Conservation (phyloP, 2,329 filamentous ascomycete species). For the Sclerotinia sclerotiorum region DNA sequence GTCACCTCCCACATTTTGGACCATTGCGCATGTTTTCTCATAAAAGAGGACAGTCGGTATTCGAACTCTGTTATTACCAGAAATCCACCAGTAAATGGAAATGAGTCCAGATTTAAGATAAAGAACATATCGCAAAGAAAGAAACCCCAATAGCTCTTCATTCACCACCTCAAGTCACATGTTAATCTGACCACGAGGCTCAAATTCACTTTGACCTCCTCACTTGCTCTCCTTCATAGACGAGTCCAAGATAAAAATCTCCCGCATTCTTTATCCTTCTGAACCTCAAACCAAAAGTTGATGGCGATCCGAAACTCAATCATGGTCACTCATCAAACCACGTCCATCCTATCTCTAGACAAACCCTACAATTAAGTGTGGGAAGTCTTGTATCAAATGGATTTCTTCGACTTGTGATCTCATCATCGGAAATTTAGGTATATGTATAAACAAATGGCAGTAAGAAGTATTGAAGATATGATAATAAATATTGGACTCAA, state of each 20-base stretch:
- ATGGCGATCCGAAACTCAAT: background rate
- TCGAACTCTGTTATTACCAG: no score
- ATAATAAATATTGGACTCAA: background rate
- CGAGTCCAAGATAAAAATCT: background rate
- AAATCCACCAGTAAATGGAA: background rate
- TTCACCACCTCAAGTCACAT: background rate
- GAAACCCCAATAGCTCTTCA: no score
- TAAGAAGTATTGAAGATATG: background rate
- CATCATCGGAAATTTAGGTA: fast-evolving
- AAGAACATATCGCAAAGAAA: background rate
- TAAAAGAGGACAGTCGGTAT: background rate
- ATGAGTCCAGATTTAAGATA: background rate
- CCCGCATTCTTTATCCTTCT: background rate
- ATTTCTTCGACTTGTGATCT: background rate
- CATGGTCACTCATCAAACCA: no score
- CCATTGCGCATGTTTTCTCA: background rate
- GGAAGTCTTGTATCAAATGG: background rate
- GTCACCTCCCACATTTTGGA: no score
- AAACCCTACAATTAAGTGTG: fast-evolving
- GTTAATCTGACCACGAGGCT: background rate
- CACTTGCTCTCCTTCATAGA: background rate
- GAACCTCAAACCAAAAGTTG: background rate
- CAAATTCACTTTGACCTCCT: background rate
- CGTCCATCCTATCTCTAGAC: fast-evolving
- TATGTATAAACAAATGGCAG: background rate